Evolutionary conservation across 805 yeast genomes (phyloP).

Genomic region (Saturnispora hagleri): DNA sequence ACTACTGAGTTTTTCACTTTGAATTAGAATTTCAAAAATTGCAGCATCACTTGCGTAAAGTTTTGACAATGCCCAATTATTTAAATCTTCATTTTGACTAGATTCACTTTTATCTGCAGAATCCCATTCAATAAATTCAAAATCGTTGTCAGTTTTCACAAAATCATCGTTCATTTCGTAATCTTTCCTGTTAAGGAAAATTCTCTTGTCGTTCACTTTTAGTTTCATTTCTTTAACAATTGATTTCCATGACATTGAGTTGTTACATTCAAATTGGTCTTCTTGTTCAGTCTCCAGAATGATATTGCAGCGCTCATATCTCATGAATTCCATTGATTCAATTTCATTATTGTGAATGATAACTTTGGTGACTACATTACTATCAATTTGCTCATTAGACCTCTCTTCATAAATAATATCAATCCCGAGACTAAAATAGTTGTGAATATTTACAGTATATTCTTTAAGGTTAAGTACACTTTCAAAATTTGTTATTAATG

Average conservation of each 20-base stretch:
- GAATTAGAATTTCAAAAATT: conserved; percentile 27
- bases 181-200: conserved; percentile 27
- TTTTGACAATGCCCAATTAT: conserved; percentile 29
- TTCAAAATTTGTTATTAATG: not conserved
- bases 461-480: conserved; percentile 12
- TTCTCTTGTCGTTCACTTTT: conserved; percentile 11
- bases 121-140: conserved; percentile 25
- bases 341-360: conserved; percentile 44
- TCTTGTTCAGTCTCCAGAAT: not conserved
- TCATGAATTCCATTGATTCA: conserved; percentile 45
- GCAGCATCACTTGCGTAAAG: conserved; percentile 20
- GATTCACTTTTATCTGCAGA: conserved; percentile 13
- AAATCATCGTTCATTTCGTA: conserved; percentile 23
- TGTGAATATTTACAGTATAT: conserved; percentile 41
- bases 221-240: not conserved
- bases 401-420: conserved; percentile 42
- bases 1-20: conserved; percentile 22
- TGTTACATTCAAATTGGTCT: not conserved
- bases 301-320: conserved; percentile 40
- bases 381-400: conserved; percentile 15
- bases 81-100: conserved; percentile 15
- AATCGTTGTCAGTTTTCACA: conserved; percentile 12
- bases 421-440: conserved; percentile 45
- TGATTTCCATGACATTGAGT: conserved; percentile 1
- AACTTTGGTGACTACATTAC: conserved; percentile 34